Evolutionary conservation across 106 monocot species (phyloP).

Genomic region (Platanthera guangdongensis): DNA sequence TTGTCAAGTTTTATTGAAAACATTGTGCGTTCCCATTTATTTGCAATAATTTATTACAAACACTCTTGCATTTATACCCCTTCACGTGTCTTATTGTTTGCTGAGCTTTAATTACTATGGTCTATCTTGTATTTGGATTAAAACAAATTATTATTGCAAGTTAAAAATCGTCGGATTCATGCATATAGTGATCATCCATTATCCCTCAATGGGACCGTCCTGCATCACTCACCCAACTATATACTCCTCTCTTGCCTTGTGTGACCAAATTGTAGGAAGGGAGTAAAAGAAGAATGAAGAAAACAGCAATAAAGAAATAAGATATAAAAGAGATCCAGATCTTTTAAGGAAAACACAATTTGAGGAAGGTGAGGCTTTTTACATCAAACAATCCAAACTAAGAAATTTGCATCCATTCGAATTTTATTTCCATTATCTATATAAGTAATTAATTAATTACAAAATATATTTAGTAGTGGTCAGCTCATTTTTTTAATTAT

Average conservation of each 20-base stretch:
- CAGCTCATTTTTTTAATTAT: background rate
- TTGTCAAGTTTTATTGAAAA: too few species aligned
- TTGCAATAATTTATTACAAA: too few species aligned
- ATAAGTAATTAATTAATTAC: background rate
- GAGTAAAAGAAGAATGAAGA: background rate
- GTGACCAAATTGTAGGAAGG: background rate
- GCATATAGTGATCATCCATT: too few species aligned
- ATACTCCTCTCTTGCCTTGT: background rate
- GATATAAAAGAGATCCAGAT: background rate
- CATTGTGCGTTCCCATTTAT: too few species aligned
- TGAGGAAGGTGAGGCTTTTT: background rate
- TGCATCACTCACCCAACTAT: background rate
- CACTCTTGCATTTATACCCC: too few species aligned
- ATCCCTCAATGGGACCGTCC: too few species aligned
- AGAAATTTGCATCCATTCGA: background rate
- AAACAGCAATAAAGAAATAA: background rate
- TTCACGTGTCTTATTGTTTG: too few species aligned
- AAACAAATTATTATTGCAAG: too few species aligned
- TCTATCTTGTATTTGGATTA: too few species aligned
- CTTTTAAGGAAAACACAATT: background rate
- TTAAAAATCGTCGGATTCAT: too few species aligned
- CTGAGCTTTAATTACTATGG: too few species aligned
- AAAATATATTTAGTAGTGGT: background rate
- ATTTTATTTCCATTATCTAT: background rate
- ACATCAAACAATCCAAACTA: background rate